Conservation (phyloP, 202 grass and related monocot species). For the Miscanthus sacchariflorus region DNA sequence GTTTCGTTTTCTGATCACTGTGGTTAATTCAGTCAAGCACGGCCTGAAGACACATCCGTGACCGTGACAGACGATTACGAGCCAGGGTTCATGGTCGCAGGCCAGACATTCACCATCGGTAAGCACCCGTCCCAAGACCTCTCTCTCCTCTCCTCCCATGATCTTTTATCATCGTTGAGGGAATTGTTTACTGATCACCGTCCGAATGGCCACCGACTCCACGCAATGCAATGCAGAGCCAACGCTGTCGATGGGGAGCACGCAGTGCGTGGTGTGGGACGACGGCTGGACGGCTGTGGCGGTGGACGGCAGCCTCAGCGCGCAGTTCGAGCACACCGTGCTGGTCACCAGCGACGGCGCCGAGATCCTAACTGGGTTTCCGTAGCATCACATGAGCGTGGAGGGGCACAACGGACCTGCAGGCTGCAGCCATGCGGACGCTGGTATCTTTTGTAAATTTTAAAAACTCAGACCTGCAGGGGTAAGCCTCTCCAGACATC, state of each 20-base stretch:
- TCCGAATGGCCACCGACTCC: not conserved
- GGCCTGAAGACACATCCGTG: not conserved
- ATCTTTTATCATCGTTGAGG: no score
- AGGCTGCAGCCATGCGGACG: no score
- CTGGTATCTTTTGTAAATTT: no score
- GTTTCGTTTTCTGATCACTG: not conserved
- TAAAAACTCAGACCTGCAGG: no score
- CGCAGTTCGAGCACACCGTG: slow-evolving; percentile 93
- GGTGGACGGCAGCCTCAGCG: slow-evolving; percentile 68
- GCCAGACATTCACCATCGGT: slow-evolving; percentile 97
- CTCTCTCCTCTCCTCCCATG: not conserved
- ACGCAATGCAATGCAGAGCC: slow-evolving; percentile 56
- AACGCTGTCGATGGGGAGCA: slow-evolving; percentile 77
- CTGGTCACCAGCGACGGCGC: slow-evolving; percentile 66
- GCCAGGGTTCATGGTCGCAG: slow-evolving; percentile 82
- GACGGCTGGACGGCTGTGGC: slow-evolving; percentile 89
- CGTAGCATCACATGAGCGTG: slow-evolving; percentile 12
- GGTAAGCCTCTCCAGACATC: no score
- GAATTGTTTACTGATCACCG: not conserved
- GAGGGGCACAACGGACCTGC: no score
- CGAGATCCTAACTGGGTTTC: slow-evolving; percentile 69
- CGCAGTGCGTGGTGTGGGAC: slow-evolving; percentile 62
- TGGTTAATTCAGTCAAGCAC: not conserved
- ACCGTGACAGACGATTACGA: slow-evolving; percentile 64
- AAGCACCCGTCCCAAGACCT: not conserved